Conservation (phyloP, 257 asterid genomes). For the Solanum acaule region DNA sequence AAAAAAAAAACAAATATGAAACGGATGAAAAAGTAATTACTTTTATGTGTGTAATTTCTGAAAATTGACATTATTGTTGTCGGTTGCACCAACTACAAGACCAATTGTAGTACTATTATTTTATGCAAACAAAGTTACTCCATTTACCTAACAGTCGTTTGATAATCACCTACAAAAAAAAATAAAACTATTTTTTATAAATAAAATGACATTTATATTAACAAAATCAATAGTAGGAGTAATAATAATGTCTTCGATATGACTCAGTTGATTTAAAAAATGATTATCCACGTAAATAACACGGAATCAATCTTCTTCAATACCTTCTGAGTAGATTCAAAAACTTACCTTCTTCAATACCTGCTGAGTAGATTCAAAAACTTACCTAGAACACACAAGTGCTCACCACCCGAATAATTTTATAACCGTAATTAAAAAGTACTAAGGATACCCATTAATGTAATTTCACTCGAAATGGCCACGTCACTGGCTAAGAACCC, state of each 20-base stretch:
- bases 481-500: conserved; percentile 20
- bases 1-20: too few relatives aligned
- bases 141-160: neutral
- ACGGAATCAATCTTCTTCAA: too few relatives aligned
- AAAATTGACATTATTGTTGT: neutral
- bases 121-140: neutral
- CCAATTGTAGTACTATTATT: neutral
- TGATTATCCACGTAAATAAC: neutral
- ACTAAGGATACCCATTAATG: neutral
- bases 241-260: too few relatives aligned
- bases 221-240: too few relatives aligned
- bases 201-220: too few relatives aligned
- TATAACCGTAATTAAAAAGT: too few relatives aligned
- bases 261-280: neutral
- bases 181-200: too few relatives aligned
- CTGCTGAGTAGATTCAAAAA: too few relatives aligned
- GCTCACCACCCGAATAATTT: too few relatives aligned
- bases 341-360: too few relatives aligned
- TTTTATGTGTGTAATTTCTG: neutral
- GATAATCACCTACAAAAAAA: neutral
- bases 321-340: too few relatives aligned
- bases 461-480: neutral
- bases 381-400: too few relatives aligned
- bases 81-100: neutral
- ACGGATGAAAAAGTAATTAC: neutral